Base-by-base conservation (phyloP, 495 filamentous ascomycete genomes). In the Daldinia caldariorum region DNA sequence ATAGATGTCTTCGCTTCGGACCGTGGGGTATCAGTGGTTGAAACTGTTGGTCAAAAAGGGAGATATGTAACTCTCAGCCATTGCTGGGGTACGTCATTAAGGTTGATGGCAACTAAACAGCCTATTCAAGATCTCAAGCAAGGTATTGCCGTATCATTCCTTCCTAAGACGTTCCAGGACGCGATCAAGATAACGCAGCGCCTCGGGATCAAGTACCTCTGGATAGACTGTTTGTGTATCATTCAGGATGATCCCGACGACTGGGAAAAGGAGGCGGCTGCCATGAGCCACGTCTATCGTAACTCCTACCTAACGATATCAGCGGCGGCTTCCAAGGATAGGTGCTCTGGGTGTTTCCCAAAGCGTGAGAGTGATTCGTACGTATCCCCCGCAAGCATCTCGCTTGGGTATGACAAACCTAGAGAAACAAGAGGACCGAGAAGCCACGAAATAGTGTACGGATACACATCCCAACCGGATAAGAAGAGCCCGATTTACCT, bases 151-250 rank as follows among this genome's bases (percentile, higher is more conserved):
- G 34, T 66, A 29, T 61, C 68, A 6, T 70, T 50, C 38, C 68
- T 70, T 10, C 62, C 57, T 4, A 70, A 70, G 38, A 70, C 67
- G 8, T 70, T 70, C 35, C 67, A 65, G 41, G 67, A 70, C 45
- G 67, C 61, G 13, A 70, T 70, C 41, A 60, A 58, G 37, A 47
- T 71, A 7, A 67, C 68, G 26, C 45, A 41, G 22, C 50, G 55
- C 37, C 53, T 77, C 1, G 62, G 66, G 8, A 34, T 79, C 31
- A 62, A 64, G 39, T 80, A 78, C 58, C 39, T 81, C 18, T 81
- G 79, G 77, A 77, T 80, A 16, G 79, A 81, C 51, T 69, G 70
- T 35, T 58, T 81, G 6, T 81, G 79, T 57, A 80, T 81, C 13
- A 65, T 79, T 56, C 77, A 80, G 58, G 77, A 80, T 51, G 59